phyloP scores from a whole-genome alignment of 768 basidiomycete species.

The Suillus subaureus region DNA sequence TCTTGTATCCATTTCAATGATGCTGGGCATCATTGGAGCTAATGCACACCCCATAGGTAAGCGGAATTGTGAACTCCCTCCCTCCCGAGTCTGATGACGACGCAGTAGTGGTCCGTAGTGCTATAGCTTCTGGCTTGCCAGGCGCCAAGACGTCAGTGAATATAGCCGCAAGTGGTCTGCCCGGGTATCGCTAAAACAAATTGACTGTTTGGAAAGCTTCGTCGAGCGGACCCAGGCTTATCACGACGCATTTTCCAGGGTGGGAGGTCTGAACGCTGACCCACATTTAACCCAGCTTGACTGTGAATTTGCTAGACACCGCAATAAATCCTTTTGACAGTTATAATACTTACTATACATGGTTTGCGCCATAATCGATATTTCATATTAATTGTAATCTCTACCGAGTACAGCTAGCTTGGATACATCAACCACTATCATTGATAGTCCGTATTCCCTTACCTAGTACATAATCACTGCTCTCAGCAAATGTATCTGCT shows the following conservation, averaged over 20 bases:
- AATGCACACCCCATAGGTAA: not conserved
- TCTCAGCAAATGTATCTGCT: not conserved
- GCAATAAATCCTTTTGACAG: not conserved
- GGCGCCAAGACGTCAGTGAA: not conserved
- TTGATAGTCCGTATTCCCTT: not conserved
- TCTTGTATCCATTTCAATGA: not conserved
- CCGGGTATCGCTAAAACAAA: not conserved
- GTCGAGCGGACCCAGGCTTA: not conserved
- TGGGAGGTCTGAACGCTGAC: not conserved
- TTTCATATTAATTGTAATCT: not conserved
- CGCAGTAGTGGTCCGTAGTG: not conserved
- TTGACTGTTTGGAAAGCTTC: not conserved
- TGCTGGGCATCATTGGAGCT: not conserved
- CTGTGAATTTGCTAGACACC: not conserved
- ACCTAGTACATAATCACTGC: not conserved
- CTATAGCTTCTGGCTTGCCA: not conserved
- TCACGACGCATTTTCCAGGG: not conserved
- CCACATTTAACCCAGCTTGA: not conserved
- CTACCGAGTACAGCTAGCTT: not conserved
- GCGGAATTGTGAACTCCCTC: not conserved
- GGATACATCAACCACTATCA: not conserved
- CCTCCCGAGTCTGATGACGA: not conserved
- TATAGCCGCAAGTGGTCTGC: not conserved
- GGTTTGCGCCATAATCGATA: not conserved
- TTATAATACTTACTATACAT: not conserved